phyloP scores from a whole-genome alignment of 73 alveolate genomes.

The Tetrahymena elliotti region DNA sequence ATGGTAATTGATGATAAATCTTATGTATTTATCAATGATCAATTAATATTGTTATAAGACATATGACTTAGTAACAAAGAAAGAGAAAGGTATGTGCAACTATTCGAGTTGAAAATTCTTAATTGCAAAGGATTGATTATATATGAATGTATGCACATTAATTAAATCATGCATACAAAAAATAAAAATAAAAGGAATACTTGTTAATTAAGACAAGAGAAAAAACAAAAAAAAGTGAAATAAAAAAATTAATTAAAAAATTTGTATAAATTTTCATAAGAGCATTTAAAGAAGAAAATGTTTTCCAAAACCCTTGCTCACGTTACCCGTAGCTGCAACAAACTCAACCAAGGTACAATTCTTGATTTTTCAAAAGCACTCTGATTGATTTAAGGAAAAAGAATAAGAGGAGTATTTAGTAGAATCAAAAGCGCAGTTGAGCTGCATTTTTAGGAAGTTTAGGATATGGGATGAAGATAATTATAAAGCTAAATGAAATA shows the following conservation, averaged over 20 bases:
- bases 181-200: not conserved
- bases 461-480: not conserved
- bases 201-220: not conserved
- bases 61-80: not conserved
- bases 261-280: not conserved
- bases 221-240: not conserved
- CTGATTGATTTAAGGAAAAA: not conserved
- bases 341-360: not conserved
- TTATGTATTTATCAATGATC: not conserved
- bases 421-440: not conserved
- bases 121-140: not conserved
- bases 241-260: not conserved
- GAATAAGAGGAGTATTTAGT: not conserved
- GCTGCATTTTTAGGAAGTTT: not conserved
- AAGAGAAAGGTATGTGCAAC: not conserved
- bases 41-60: too few relatives aligned
- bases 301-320: not conserved
- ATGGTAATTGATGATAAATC: not conserved
- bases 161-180: not conserved
- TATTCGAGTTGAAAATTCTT: not conserved
- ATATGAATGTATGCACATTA: too few relatives aligned
- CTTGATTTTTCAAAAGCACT: not conserved
- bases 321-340: constrained; percentile 3
- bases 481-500: not conserved
- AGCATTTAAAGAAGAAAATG: not conserved